Conservation (phyloP, 352 stramenopile species). For the Pythium dissimile region DNA sequence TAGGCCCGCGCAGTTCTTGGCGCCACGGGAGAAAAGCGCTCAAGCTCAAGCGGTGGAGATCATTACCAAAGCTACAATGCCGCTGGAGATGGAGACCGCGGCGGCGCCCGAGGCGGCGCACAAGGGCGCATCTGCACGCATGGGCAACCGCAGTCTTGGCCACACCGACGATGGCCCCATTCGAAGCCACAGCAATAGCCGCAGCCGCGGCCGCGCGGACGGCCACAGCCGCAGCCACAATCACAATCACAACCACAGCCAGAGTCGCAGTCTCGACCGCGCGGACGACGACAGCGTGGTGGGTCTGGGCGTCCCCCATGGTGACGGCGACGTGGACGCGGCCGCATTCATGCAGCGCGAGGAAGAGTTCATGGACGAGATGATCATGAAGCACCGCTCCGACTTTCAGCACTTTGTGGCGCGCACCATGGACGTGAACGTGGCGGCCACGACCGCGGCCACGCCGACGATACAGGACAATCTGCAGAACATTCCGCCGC, state of each 20-base stretch:
- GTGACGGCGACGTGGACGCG: slow-evolving; percentile 9
- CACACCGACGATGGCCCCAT: too few species aligned
- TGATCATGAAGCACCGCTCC: slow-evolving; percentile 30
- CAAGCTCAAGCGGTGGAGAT: too few species aligned
- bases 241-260: slow-evolving; percentile 12
- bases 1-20: slow-evolving; percentile 3
- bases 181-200: too few species aligned
- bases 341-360: slow-evolving; percentile 14
- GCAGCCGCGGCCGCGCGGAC: background rate
- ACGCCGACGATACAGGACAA: slow-evolving; percentile 12
- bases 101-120: too few species aligned
- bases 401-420: slow-evolving; percentile 23
- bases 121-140: too few species aligned
- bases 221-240: background rate
- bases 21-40: slow-evolving; percentile 17
- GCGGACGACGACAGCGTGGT: slow-evolving; percentile 24
- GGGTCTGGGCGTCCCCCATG: slow-evolving; percentile 15
- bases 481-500: slow-evolving; percentile 23
- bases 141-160: too few species aligned
- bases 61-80: slow-evolving; percentile 10
- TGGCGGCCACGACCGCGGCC: background rate
- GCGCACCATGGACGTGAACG: slow-evolving; percentile 22
- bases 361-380: slow-evolving; percentile 27
- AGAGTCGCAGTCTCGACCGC: slow-evolving; percentile 21
- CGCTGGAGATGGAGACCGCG: slow-evolving; percentile 14